Evolutionary conservation across 2,329 filamentous ascomycete species (phyloP), one percentile per base, ranked within the genome.

Genomic region (Xenosphaeropsis pyriputrescens): DNA sequence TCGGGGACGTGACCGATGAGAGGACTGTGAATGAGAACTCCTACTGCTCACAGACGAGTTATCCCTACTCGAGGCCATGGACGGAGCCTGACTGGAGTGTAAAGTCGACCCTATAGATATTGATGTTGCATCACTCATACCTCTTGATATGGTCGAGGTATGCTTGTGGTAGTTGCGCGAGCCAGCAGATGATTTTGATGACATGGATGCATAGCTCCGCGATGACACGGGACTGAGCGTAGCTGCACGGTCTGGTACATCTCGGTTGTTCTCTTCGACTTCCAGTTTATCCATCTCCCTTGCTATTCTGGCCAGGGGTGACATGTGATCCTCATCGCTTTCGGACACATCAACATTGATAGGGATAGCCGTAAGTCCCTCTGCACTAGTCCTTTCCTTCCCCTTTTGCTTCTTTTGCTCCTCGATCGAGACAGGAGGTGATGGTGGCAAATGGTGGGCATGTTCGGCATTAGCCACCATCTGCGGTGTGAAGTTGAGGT

Each of bases 391-490:
- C 39, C 43, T 42, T 18, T 48, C 34, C 35, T 43, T 38, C 31
- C 50, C 45, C 40, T 75, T 70, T 39, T 64, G 67, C 39, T 75
- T 70, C 39, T 64, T 67, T 41, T 75, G 71, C 50, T 86, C 79
- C 49, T 86, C 80, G 17, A 85, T 71, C 0, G 82, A 88, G 31
- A 88, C 83, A 2, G 85, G 84, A 11, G 85, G 84, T 1, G 82
- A 86, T 1, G 86, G 82, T 19, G 85, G 83, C 12, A 86, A 69
- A 18, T 81, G 68, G 43, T 81, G 76, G 16, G 85, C 84, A 56
- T 95, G 88, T 50, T 94, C 88, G 11, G 91, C 80, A 53, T 86
- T 88, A 43, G 80, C 79, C 18, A 95, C 83, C 64, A 95, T 75
- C 53, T 76, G 65, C 11, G 83, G 72, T 6, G 79, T 76, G 7